Base-by-base conservation (phyloP, 2,329 filamentous ascomycete genomes). In the Colletotrichum agaves region DNA sequence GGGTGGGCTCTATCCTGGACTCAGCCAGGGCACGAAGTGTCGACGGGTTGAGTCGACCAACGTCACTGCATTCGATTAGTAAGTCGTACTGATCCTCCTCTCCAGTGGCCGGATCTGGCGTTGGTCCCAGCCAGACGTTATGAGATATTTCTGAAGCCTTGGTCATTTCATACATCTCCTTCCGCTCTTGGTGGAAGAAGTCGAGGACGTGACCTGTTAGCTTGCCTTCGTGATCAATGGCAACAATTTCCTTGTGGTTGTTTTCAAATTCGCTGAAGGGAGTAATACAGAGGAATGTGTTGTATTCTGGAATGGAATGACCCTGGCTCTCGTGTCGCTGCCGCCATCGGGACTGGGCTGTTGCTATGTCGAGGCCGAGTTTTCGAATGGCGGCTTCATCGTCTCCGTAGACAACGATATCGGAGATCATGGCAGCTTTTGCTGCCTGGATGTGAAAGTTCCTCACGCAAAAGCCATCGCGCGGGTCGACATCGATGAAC, bases 401-500 rank as follows among this genome's bases (percentile, higher is more conserved):
- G 61, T 95, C 91, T 12, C 93, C 93, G 76, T 99, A 99, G 1
- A 99, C 88, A 44, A 99, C 87, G 71, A 99, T 93, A 77, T 99
- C 96, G 0, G 94, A 98, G 8, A 96, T 87, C 71, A 92, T 88
- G 61, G 94, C 94, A 71, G 93, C 83, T 78, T 99, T 99, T 66
- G 92, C 92, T 0, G 93, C 87, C 78, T 99, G 96, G 43, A 98
- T 98, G 74, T 98, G 95, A 76, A 99, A 99, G 78, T 98, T 98
- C 50, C 96, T 89, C 47, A 98, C 94, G 4, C 93, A 97, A 76
- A 98, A 98, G 8, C 96, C 96, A 71, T 97, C 93, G 63, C 83
- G 87, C 1, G 96, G 96, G 75, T 99, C 96, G 44, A 91, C 87
- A 47, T 97, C 93, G 69, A 94, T 81, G 75, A 99, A 97, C 21